Evolutionary conservation across 2,329 filamentous ascomycete species (phyloP).

Genomic region (Fusarium mangiferae): DNA sequence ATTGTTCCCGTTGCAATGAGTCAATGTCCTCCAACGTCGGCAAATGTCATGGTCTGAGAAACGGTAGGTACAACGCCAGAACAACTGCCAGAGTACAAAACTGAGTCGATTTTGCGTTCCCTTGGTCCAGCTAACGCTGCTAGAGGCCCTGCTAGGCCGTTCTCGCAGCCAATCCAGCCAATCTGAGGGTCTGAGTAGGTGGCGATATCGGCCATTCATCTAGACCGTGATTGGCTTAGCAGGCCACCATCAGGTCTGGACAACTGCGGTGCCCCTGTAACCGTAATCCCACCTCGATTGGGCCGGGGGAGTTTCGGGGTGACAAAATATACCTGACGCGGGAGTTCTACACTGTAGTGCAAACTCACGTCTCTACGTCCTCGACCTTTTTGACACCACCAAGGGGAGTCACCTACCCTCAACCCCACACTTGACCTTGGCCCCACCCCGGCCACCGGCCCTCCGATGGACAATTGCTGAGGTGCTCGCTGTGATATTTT

Average conservation of each 20-base stretch:
- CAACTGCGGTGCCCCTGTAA: background rate
- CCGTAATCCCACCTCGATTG: background rate
- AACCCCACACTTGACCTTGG: background rate
- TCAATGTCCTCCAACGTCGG: background rate
- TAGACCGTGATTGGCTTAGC: background rate
- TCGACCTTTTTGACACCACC: background rate
- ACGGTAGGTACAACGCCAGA: background rate
- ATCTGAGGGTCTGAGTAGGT: background rate
- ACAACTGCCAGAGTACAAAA: background rate
- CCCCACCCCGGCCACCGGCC: background rate
- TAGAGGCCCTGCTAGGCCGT: background rate
- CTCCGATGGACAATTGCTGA: background rate
- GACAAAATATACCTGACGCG: background rate
- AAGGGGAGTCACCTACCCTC: background rate
- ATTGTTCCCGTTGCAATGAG: background rate
- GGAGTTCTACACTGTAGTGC: accelerated
- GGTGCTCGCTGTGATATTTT: background rate
- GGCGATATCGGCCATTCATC: background rate
- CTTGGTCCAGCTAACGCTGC: background rate
- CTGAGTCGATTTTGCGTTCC: background rate
- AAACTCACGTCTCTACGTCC: too few species aligned
- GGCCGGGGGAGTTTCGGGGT: background rate
- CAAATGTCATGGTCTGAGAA: background rate
- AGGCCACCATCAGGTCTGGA: background rate
- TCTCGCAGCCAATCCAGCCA: background rate